Base-by-base conservation (phyloP, 108 stramenopile species). In the Chaetoceros tenuissimus region DNA sequence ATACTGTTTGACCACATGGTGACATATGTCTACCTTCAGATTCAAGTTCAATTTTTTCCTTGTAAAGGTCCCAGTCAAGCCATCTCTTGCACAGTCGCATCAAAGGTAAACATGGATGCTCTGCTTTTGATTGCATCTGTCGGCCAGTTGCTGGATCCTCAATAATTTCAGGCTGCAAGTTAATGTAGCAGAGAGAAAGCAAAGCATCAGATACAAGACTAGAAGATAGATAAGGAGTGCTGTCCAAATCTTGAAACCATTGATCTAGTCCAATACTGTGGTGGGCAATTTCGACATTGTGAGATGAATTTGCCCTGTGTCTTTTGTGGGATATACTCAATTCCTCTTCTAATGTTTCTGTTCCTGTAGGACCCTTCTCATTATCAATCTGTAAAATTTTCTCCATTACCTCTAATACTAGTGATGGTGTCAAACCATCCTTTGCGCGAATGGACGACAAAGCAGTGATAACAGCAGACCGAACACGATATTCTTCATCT, bases 1-100 rank as follows among this genome's bases (percentile, higher is more conserved):
- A 80, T 60, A 57, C 80, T 85, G 30, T 65, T 67, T 47, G 73
- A 74, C 8, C 82, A 72, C 31, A 84, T 49, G 17, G 84, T 82
- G 52, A 79, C 54, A n/a, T 59, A 49, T 46, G 73, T 57, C 28
- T 73, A 62, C 16, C 31, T 18, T 71, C 71, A 1, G 66, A 47
- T 28, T 85, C 80, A 10, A 64, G 24, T 17, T 75, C 61, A 22
- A 86, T 71, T 21, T 57, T 60, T 58, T 79, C 80, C 30, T 84
- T 74, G 50, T 84, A 87, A 21, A 88, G 65, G 65, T 85, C 90
- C 90, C 90, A 92, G 20, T 92, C 84, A 0, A 92, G 70, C 90
- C 90, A 92, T 18, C 68, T 60, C 29, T 68, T 67, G 53, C 82
- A 66, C 16, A 64, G 63, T 51, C 69, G 60, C 57, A 92, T 78